A percentile compares a stretch with the other conserved stretches of the same genome.
phyloP scores from a whole-genome alignment of 192 early-diverging fungal species.

The Coemansia javaensis region DNA sequence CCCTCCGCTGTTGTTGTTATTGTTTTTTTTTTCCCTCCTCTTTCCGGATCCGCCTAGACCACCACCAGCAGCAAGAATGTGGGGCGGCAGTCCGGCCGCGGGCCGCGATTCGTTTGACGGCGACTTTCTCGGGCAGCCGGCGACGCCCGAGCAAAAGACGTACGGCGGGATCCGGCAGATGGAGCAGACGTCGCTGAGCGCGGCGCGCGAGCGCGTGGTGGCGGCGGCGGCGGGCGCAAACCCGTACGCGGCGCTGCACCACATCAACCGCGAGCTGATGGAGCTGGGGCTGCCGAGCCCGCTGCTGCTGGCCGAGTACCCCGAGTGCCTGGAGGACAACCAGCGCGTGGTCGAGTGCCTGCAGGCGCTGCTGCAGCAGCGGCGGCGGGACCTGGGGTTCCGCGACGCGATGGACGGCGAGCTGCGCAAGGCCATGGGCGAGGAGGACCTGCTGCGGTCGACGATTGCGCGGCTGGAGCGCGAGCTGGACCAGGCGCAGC shows the following conservation, averaged over 20 bases:
- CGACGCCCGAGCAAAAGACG: slow-evolving; percentile 12
- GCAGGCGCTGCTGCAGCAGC: slow-evolving; percentile 21
- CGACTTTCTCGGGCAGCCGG: background rate
- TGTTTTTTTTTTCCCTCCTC: background rate
- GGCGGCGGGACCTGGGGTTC: slow-evolving; percentile 22
- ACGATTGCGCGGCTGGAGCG: slow-evolving; percentile 30
- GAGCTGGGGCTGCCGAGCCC: slow-evolving; percentile 44
- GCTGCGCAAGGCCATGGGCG: slow-evolving; percentile 41
- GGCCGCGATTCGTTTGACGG: slow-evolving; percentile 37
- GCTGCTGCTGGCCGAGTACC: slow-evolving; percentile 27
- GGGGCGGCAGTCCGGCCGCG: slow-evolving; percentile 13
- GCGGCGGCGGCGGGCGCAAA: slow-evolving; percentile 2
- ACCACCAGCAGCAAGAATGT: no score
- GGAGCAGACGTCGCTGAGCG: slow-evolving; percentile 41
- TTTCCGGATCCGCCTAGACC: no score
- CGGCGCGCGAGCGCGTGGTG: slow-evolving; percentile 14
- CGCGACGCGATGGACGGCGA: slow-evolving; percentile 46
- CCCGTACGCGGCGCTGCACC: slow-evolving; percentile 35
- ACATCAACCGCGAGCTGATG: slow-evolving; percentile 49
- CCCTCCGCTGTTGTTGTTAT: background rate
- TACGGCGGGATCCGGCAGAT: slow-evolving; percentile 42
- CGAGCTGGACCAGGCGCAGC: slow-evolving; percentile 34
- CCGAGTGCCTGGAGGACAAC: slow-evolving; percentile 46
- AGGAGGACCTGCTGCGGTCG: slow-evolving; percentile 33
- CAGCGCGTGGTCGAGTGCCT: slow-evolving; percentile 41